Evolutionary conservation across 2,329 filamentous ascomycete species (phyloP).

Genomic region (Penicillium fuscoglaucum): DNA sequence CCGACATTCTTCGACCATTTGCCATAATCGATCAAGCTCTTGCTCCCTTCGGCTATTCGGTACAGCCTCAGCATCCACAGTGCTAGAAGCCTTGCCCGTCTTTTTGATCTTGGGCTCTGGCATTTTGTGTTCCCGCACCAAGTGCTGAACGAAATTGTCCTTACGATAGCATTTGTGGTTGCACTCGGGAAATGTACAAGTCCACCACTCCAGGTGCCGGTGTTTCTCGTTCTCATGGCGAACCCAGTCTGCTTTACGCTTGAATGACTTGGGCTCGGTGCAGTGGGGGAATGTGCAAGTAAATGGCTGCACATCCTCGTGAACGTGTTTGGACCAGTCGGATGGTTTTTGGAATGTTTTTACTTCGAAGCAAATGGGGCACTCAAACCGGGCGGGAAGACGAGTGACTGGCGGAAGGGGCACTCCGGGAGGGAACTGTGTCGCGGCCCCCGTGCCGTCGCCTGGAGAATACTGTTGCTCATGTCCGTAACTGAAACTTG

Average conservation of each 20-base stretch:
- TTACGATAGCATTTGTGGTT: slow-evolving; percentile 80
- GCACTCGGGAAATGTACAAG: slow-evolving; percentile 78
- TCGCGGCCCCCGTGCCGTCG: slow-evolving; percentile 68
- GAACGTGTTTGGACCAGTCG: slow-evolving; percentile 95
- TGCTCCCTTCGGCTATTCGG: slow-evolving; percentile 32
- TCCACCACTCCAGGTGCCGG: slow-evolving; percentile 88
- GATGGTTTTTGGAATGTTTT: slow-evolving; percentile 89
- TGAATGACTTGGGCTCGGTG: slow-evolving; percentile 85
- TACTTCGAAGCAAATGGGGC: slow-evolving; percentile 78
- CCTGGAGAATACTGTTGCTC: slow-evolving; percentile 65
- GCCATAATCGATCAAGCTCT: slow-evolving; percentile 67
- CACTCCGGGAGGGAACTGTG: slow-evolving; percentile 77
- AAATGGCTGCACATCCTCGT: slow-evolving; percentile 90
- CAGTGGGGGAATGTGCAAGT: slow-evolving; percentile 87
- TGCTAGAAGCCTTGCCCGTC: slow-evolving; percentile 57
- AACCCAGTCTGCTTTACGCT: slow-evolving; percentile 94
- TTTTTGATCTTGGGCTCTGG: slow-evolving; percentile 75
- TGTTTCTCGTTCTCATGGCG: slow-evolving; percentile 91
- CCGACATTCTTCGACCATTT: slow-evolving; percentile 75
- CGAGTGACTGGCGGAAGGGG: slow-evolving; percentile 75
- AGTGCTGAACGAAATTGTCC: slow-evolving; percentile 90
- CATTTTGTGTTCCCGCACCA: slow-evolving; percentile 88
- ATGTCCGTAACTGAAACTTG: slow-evolving; percentile 58
- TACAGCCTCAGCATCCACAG: slow-evolving; percentile 21
- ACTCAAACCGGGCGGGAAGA: slow-evolving; percentile 86